Evolutionary conservation across 495 filamentous ascomycete species (phyloP).

Genomic region (Penicillium egyptiacum): DNA sequence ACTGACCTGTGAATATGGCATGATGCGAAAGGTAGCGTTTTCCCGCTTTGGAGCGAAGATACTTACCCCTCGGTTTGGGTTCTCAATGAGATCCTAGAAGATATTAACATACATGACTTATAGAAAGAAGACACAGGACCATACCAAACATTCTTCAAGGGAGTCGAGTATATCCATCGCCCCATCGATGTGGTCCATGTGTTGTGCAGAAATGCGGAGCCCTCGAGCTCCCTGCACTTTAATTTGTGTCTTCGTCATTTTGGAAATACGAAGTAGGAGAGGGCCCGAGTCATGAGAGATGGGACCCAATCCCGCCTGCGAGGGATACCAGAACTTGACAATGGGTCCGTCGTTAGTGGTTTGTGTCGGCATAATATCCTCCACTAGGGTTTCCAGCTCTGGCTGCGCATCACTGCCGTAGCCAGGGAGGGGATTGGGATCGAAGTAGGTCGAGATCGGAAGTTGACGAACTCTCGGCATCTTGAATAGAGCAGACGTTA

Average conservation of each 20-base stretch:
- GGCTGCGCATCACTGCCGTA: background rate
- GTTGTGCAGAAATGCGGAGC: background rate
- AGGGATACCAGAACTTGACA: background rate
- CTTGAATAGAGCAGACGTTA: background rate
- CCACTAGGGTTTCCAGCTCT: background rate
- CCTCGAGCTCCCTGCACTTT: background rate
- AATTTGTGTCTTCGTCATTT: background rate
- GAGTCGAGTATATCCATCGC: background rate
- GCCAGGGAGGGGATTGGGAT: background rate
- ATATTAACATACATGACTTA: background rate
- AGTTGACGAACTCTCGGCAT: background rate
- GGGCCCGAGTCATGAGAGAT: background rate
- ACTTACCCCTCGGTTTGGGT: constrained; percentile 1
- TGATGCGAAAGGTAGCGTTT: constrained; percentile 6
- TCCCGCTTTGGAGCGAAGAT: background rate
- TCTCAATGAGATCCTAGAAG: constrained; percentile 8
- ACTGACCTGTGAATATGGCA: constrained; percentile 10
- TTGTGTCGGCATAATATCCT: background rate
- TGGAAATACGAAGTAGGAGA: constrained; percentile 3
- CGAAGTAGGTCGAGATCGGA: background rate
- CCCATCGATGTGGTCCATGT: background rate
- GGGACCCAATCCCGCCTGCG: background rate
- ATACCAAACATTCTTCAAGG: constrained; percentile 7
- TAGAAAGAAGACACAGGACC: background rate
- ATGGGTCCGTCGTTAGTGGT: background rate